phyloP scores from a whole-genome alignment of 352 stramenopile genomes.

The Pythium myriotylum region DNA sequence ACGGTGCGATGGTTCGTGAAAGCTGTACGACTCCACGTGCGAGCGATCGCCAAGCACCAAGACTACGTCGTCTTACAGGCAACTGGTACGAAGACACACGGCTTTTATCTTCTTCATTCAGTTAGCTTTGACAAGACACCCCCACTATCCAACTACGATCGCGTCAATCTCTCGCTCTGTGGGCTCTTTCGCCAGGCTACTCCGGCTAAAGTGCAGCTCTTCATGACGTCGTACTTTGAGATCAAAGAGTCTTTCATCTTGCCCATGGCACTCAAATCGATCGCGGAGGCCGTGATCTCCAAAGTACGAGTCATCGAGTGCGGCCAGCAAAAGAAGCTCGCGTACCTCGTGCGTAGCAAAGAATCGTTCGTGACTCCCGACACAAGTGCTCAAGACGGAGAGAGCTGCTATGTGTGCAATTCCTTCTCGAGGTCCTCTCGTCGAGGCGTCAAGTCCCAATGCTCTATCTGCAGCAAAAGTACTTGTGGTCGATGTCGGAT shows the following conservation, averaged over 20 bases:
- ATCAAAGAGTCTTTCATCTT: slow-evolving; percentile 31
- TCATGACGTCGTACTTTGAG: not conserved
- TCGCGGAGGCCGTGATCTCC: slow-evolving; percentile 37
- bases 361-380: not conserved
- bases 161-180: slow-evolving; percentile 57
- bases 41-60: slow-evolving; percentile 45
- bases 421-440: not conserved
- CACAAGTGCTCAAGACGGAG: not conserved
- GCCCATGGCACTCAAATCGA: slow-evolving; percentile 38
- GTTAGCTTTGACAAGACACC: slow-evolving; percentile 55
- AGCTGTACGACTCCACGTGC: slow-evolving; percentile 40
- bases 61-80: slow-evolving; percentile 61
- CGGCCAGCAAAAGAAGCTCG: slow-evolving; percentile 68
- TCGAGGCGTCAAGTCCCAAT: too few species aligned
- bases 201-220: not conserved
- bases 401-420: slow-evolving; percentile 8
- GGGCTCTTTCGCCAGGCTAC: slow-evolving; percentile 40
- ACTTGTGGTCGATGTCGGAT: too few species aligned
- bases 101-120: slow-evolving; percentile 62
- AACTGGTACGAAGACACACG: slow-evolving; percentile 46
- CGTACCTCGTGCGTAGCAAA: slow-evolving; percentile 34
- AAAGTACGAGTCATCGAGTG: slow-evolving; percentile 25
- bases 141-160: slow-evolving; percentile 33
- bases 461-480: too few species aligned
- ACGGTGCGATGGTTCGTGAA: slow-evolving; percentile 66